Conservation (phyloP, 179 eudicot species). For the Dionaea muscipula region DNA sequence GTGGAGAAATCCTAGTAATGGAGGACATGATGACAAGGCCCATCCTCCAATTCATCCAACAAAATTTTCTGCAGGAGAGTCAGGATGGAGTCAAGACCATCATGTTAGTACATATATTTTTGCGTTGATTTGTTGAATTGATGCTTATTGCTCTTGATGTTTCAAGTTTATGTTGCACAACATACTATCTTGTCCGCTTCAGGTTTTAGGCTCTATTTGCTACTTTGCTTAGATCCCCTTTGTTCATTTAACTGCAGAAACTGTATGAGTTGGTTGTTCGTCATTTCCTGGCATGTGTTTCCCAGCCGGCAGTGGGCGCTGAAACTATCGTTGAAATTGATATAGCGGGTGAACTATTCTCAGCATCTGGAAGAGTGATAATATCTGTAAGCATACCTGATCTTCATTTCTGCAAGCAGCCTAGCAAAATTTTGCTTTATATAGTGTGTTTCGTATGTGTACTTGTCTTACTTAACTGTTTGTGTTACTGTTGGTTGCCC, state of each 20-base stretch:
- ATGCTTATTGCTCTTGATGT: neutral
- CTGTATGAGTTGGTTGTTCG: conserved; percentile 94
- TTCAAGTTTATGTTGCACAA: neutral
- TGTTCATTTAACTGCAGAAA: conserved; percentile 31
- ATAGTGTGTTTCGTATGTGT: too few species aligned
- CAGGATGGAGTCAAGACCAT: conserved; percentile 90
- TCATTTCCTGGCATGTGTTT: conserved; percentile 93
- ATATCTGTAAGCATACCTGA: conserved; percentile 44
- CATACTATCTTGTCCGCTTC: too few species aligned
- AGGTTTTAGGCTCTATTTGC: too few species aligned
- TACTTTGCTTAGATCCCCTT: neutral
- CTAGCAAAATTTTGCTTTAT: too few species aligned
- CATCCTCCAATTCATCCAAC: conserved; percentile 99
- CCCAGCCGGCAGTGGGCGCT: conserved; percentile 95
- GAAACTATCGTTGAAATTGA: conserved; percentile 88
- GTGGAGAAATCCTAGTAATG: conserved; percentile 77
- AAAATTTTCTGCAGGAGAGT: conserved; percentile 78
- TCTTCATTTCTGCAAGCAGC: neutral
- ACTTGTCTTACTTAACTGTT: too few species aligned
- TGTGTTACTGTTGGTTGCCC: too few species aligned
- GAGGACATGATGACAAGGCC: conserved; percentile 98
- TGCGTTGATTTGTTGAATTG: neutral
- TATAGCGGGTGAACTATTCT: conserved; percentile 78
- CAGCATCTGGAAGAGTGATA: conserved; percentile 83
- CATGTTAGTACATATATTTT: conserved; percentile 55